Evolutionary conservation across 169 alveolate genomes (phyloP).

Genomic region (Cryptosporidium sp.): DNA sequence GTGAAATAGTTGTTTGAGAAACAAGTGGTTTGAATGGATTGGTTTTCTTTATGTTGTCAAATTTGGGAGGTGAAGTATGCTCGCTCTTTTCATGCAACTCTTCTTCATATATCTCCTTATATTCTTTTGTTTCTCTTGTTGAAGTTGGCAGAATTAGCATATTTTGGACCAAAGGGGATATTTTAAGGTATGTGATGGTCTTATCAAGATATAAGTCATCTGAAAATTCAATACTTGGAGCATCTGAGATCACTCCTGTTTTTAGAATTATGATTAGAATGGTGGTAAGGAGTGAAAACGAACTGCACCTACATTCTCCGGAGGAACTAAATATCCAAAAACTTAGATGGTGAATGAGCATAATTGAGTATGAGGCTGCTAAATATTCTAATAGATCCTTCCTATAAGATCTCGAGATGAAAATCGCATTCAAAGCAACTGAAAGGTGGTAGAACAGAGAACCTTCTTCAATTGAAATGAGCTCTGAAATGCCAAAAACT

Average conservation of each 20-base stretch:
- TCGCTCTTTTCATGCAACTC: conserved; percentile 3
- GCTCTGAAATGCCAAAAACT: conserved; percentile 28
- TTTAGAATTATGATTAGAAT: conserved; percentile 26
- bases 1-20: neutral
- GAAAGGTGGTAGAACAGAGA: conserved; percentile 51
- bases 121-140: neutral
- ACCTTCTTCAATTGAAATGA: conserved; percentile 18
- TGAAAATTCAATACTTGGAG: neutral
- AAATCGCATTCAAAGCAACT: conserved; percentile 45
- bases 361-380: conserved; percentile 8
- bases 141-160: conserved; percentile 47
- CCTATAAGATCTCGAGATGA: conserved; percentile 42
- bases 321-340: conserved; percentile 56
- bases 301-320: conserved; percentile 48
- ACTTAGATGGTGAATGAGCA: conserved; percentile 32
- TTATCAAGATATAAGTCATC: conserved; percentile 16
- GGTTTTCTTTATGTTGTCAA: neutral
- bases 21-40: neutral
- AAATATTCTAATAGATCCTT: conserved; percentile 24
- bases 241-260: conserved; percentile 11
- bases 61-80: neutral
- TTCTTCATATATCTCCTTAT: conserved; percentile 1
- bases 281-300: conserved; percentile 28
- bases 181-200: neutral
- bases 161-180: conserved; percentile 12